Evolutionary conservation across 768 basidiomycete genomes (phyloP), one percentile per base, ranked within the genome.

Genomic region (Lactarius sanguifluus): DNA sequence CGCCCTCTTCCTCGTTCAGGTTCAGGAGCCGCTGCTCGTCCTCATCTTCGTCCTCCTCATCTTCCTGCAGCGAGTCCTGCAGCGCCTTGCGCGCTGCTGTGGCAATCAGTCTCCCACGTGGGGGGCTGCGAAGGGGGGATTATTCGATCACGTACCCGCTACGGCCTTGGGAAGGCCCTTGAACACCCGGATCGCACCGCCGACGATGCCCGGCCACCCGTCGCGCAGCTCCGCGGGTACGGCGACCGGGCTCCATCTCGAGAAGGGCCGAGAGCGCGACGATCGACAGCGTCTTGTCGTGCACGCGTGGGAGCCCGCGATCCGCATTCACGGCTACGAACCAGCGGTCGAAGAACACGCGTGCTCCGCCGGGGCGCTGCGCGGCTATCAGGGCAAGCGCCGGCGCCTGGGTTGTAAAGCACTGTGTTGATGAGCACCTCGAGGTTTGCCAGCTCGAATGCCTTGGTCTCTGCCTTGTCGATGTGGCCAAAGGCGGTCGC

Each of bases 261-360:
- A 96, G 79, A 65, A 95, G 77, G 55, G 87, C 86, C 68, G 88
- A 91, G 64, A 96, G 75, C 12, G 93, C 86, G 64, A 91, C 74
- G 64, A 95, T 85, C 70, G 84, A 86, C 64, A 96, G 79, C 76
- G 90, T 93, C 83, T 94, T 94, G 78, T 96, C 93, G 73, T 96
- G 93, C 54, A 96, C 92, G 23, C 93, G 85, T 15, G 92, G 91
- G 41, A 94, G 82, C 57, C 81, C 82, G 30, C 75, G 79, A 38
- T 82, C 79, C 43, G 69, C 73, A 64, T 86, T 86, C 76, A 94
- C 90, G 13, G 86, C 85, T 13, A 77, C 82, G 74, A 95, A 94
- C 93, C 93, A 96, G 69, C 80, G 83, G 73, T 92, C 86, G 73
- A 96, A 94, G 81, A 96, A 93, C n/a, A 76, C 73, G 43, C 88